Evolutionary conservation across 306 rosid species (phyloP), one percentile per base, ranked within the genome.

Genomic region (Cucumis hystrix): DNA sequence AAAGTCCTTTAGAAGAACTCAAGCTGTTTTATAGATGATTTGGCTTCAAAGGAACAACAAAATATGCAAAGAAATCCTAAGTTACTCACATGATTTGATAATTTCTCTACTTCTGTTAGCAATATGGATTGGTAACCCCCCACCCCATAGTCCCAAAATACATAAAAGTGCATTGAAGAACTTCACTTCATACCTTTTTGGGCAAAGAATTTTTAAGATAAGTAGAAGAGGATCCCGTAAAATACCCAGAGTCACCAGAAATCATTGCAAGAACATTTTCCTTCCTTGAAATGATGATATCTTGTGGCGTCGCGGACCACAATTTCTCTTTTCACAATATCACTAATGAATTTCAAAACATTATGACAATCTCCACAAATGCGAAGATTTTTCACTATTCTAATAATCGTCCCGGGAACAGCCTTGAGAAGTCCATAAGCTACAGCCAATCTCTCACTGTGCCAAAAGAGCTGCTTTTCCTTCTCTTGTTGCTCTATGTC

Each of bases 311-410:
- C 98, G 77, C 97, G 81, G 67, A 93, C 92, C 74, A 89, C 84
- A 47, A 93, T 91, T 80, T 88, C 97, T 72, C 98, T 89, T 56
- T 74, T 59, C 25, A 84, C 66, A 77, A 93, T 89, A 64, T 81
- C 57, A 84, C 98, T 89, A 79, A 86, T 72, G 79, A 88, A 87
- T 83, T 93, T 93, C 82, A 91, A 78, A 67, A 91, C 98, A 30
- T 88, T 86, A 74, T 93, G 98, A 75, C 98, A 93, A 75, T 91
- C 96, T 79, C 92, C 93, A 83, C 97, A 91, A 73, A 91, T 90
- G 21, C 96, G 92, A 51, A 93, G 97, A 76, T 91, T 93, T 81
- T 93, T 93, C 56, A 93, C 93, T 37, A 93, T 83, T 43, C 96
- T 88, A 71, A 93, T 87, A 4, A 83, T 75, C 23, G 90, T 86